Conservation (phyloP, 2,329 filamentous ascomycete genomes). For the Xylariaceae sp. region DNA sequence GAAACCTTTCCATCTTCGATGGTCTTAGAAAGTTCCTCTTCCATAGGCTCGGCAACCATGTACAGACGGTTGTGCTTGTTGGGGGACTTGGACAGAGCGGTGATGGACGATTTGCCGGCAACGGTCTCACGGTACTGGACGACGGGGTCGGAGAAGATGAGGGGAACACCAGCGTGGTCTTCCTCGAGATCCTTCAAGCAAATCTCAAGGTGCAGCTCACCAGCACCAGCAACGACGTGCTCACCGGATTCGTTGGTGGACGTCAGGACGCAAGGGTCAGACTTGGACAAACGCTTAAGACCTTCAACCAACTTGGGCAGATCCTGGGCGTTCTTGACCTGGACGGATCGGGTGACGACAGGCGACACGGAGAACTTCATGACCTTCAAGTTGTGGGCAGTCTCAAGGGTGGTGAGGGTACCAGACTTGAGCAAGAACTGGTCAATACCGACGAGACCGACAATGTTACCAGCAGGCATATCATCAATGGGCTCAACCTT, state of each 20-base stretch:
- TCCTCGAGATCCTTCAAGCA: slow-evolving; percentile 99
- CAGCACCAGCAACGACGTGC: slow-evolving; percentile 97
- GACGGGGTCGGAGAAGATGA: slow-evolving; percentile 96
- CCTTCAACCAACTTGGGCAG: slow-evolving; percentile 99
- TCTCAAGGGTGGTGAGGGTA: slow-evolving; percentile 95
- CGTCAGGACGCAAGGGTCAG: slow-evolving; percentile 95
- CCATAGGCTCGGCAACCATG: slow-evolving; percentile 84
- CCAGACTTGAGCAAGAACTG: slow-evolving; percentile 99
- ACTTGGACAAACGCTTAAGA: slow-evolving; percentile 99
- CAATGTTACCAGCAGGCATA: slow-evolving; percentile 99
- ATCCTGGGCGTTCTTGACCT: slow-evolving; percentile 99
- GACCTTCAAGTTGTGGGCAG: slow-evolving; percentile 99
- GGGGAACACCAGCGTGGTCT: slow-evolving; percentile 97
- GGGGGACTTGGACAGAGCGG: slow-evolving; percentile 97
- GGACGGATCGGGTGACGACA: slow-evolving; percentile 96
- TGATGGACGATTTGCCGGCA: slow-evolving; percentile 77
- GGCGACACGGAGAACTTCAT: slow-evolving; percentile 99
- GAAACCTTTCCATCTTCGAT: slow-evolving; percentile 91
- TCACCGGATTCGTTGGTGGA: slow-evolving; percentile 88
- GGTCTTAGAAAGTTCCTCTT: slow-evolving; percentile 83
- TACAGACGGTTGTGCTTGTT: slow-evolving; percentile 99
- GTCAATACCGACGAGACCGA: slow-evolving; percentile 98
- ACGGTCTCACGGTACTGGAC: slow-evolving; percentile 99
- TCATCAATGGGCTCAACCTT: slow-evolving; percentile 98
- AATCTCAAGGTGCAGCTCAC: slow-evolving; percentile 99